A percentile compares a stretch with the other conserved stretches of the same genome.
Evolutionary conservation across 176 grass and related monocot species (phyloP).

Genomic region (Triticum timopheevii): DNA sequence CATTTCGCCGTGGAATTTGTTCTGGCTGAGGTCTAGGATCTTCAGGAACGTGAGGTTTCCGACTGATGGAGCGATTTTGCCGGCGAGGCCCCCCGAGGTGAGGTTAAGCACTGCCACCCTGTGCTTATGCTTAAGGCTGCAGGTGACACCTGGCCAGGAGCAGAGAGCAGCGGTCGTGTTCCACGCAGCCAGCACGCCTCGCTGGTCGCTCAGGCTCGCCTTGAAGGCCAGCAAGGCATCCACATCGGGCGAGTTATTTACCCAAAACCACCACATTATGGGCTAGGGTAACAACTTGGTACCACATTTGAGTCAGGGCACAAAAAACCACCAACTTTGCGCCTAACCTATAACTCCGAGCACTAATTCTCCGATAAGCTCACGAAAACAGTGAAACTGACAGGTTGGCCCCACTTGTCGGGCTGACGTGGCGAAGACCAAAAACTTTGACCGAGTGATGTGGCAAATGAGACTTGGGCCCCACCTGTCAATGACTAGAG

Average conservation of each 20-base stretch:
- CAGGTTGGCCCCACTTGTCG: no score
- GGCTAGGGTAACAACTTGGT: no score
- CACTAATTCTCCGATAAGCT: no score
- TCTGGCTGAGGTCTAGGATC: neutral
- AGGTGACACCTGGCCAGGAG: conserved; percentile 1
- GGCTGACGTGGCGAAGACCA: no score
- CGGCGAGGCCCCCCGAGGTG: neutral
- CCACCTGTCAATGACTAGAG: no score
- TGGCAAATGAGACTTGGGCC: no score
- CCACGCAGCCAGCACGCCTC: neutral
- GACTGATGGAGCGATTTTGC: neutral
- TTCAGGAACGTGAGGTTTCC: conserved; percentile 30
- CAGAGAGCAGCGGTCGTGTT: neutral
- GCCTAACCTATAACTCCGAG: no score
- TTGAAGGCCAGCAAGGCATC: conserved; percentile 11
- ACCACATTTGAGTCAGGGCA: no score
- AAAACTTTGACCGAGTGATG: no score
- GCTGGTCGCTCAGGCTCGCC: neutral
- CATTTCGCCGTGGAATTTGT: neutral
- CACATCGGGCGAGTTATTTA: neutral
- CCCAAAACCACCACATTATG: no score
- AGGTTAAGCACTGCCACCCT: conserved; percentile 10
- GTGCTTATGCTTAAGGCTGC: conserved; percentile 3
- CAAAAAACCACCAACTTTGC: no score
- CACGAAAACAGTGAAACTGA: no score